A percentile compares a stretch with the other conserved stretches of the same genome.
Conservation (phyloP, 257 asterid species). For the Perilla frutescens region DNA sequence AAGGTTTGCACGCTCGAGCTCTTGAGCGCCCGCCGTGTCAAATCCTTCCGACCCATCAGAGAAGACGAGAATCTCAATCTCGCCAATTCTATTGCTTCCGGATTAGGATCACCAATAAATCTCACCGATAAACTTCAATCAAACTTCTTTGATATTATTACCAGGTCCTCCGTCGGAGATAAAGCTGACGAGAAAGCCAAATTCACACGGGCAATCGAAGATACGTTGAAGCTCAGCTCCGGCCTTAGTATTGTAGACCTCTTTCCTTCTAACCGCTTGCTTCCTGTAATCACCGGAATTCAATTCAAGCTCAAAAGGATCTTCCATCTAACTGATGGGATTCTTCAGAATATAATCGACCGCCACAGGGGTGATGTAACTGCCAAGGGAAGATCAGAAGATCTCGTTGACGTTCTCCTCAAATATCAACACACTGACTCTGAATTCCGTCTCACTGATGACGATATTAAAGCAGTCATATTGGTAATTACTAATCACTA, state of each 20-base stretch:
- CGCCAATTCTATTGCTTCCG: neutral
- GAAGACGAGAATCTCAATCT: neutral
- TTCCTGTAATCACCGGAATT: neutral
- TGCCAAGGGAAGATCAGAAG: neutral
- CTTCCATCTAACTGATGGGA: neutral
- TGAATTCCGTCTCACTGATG: neutral
- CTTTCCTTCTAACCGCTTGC: neutral
- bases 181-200: neutral
- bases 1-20: conserved; percentile 34
- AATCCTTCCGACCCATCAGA: neutral
- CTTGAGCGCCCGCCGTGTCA: conserved; percentile 19
- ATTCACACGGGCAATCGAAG: too few relatives aligned
- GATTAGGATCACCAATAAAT: conserved; percentile 1
- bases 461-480: conserved; percentile 5
- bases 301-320: neutral
- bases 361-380: neutral
- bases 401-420: neutral
- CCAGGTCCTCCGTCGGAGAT: conserved; percentile 5
- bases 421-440: neutral
- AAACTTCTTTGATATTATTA: neutral
- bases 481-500: neutral
- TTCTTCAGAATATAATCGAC: neutral
- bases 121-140: neutral
- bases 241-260: neutral
- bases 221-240: neutral